These are phyloP conservation scores for Mentha longifolia DNA, from an alignment of 257 asterid species.

Conservation along the genomic window DNA sequence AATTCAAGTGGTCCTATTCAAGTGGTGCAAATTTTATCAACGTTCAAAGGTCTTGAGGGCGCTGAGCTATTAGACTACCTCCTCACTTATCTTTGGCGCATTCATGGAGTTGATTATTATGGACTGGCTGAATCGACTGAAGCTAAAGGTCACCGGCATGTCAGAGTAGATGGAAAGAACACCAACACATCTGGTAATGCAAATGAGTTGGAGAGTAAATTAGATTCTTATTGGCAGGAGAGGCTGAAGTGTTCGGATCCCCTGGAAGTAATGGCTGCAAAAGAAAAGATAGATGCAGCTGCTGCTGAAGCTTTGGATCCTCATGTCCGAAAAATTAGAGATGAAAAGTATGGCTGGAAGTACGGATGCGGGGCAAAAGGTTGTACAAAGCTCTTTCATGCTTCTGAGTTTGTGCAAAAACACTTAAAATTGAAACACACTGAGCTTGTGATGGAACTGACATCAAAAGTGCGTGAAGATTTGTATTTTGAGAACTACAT, in stretches of 20 bases:
- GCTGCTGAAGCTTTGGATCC: slow-evolving; percentile 95
- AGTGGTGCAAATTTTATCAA: slow-evolving; percentile 61
- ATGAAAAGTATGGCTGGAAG: slow-evolving; percentile 99
- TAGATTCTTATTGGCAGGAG: slow-evolving; percentile 83
- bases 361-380: slow-evolving; percentile 99
- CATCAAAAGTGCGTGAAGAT: slow-evolving; percentile 90
- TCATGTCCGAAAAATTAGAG: slow-evolving; percentile 89
- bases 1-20: slow-evolving; percentile 76
- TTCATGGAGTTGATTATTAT: slow-evolving; percentile 97
- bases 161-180: slow-evolving; percentile 68
- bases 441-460: slow-evolving; percentile 75
- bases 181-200: slow-evolving; percentile 55
- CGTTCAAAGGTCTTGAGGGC: slow-evolving; percentile 94
- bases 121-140: slow-evolving; percentile 81
- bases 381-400: slow-evolving; percentile 97
- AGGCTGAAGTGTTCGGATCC: slow-evolving; percentile 92
- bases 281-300: slow-evolving; percentile 89
- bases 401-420: slow-evolving; percentile 89
- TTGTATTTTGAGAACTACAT: slow-evolving; percentile 87
- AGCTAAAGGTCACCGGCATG: slow-evolving; percentile 88
- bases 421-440: slow-evolving; percentile 93
- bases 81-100: slow-evolving; percentile 95
- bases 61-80: slow-evolving; percentile 88
- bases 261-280: slow-evolving; percentile 88
- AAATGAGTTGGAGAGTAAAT: slow-evolving; percentile 76